These are phyloP conservation scores for Triticum urartu DNA, from an alignment of 176 grass and related monocot species.

Conservation along the genomic window DNA sequence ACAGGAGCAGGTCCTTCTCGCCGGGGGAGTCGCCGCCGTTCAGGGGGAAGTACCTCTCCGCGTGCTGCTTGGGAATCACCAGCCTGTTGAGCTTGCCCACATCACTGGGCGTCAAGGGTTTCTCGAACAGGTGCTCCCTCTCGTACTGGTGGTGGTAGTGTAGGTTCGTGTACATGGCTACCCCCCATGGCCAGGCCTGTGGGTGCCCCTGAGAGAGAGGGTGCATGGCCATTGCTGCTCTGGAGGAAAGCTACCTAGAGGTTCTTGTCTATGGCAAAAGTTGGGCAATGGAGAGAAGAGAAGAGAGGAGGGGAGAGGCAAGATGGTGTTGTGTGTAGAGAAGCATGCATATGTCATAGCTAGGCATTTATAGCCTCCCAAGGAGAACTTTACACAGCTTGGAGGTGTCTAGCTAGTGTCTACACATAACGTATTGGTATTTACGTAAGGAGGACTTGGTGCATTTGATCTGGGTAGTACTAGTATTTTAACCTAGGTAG, in stretches of 20 bases:
- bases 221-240: constrained; percentile 60
- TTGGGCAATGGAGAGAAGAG: background rate
- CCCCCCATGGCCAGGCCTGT: constrained; percentile 65
- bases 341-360: constrained; percentile 70
- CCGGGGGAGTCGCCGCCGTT: constrained; percentile 24
- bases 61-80: constrained; percentile 82
- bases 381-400: constrained; percentile 37
- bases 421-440: constrained; percentile 38
- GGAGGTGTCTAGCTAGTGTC: constrained; percentile 12
- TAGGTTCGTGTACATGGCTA: constrained; percentile 69
- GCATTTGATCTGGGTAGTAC: constrained; percentile 32
- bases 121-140: constrained; percentile 78
- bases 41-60: constrained; percentile 72
- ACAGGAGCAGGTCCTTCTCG: constrained; percentile 58
- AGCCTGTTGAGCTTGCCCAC: constrained; percentile 85
- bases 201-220: constrained; percentile 48
- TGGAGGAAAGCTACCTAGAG: constrained; percentile 20
- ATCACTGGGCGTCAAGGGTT: constrained; percentile 66
- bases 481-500: constrained; percentile 60
- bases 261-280: constrained; percentile 16
- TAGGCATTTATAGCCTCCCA: constrained; percentile 73
- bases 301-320: constrained; percentile 24
- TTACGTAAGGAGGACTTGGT: constrained; percentile 42
- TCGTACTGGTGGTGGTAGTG: constrained; percentile 63
- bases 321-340: constrained; percentile 50